phyloP scores from a whole-genome alignment of 1,284 basidiomycete species.

The Cryptococcus sp. region DNA sequence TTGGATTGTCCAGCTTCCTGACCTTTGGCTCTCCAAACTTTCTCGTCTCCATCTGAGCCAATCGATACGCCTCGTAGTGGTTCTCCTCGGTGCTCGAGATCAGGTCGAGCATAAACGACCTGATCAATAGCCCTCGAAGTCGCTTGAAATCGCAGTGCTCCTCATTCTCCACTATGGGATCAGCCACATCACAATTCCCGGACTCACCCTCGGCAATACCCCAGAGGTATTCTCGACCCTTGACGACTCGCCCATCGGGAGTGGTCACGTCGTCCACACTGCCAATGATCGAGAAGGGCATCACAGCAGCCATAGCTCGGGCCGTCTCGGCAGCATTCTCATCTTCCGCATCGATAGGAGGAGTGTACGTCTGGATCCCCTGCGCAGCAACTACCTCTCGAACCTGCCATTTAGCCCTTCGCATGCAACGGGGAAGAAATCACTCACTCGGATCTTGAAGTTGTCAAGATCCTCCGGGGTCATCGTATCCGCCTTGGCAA shows the following conservation, averaged over 20 bases:
- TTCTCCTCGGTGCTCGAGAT: constrained; percentile 92
- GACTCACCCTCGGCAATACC: constrained; percentile 87
- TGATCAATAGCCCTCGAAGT: constrained; percentile 88
- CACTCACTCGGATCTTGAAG: constrained; percentile 86
- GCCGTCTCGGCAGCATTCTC: constrained; percentile 83
- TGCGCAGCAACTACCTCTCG: constrained; percentile 87
- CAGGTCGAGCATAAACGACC: constrained; percentile 98
- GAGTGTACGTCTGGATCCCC: constrained; percentile 90
- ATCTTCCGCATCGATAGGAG: constrained; percentile 88
- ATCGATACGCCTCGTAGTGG: constrained; percentile 97
- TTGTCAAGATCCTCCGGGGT: constrained; percentile 83
- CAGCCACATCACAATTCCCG: background rate
- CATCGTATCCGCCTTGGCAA: constrained; percentile 94
- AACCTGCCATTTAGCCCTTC: constrained; percentile 54
- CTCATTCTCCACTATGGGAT: constrained; percentile 84
- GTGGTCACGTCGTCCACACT: constrained; percentile 92
- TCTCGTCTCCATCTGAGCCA: constrained; percentile 99
- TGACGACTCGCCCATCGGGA: constrained; percentile 83
- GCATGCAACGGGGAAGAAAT: background rate
- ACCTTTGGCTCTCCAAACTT: constrained; percentile 99
- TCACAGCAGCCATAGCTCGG: constrained; percentile 72
- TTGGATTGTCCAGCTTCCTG: constrained; percentile 98
- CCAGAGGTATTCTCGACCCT: constrained; percentile 99
- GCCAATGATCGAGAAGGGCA: constrained; percentile 98
- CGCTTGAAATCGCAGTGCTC: constrained; percentile 99